These are phyloP conservation scores for Xanthoconium purpureum DNA, from an alignment of 768 basidiomycete species.

Conservation along the genomic window DNA sequence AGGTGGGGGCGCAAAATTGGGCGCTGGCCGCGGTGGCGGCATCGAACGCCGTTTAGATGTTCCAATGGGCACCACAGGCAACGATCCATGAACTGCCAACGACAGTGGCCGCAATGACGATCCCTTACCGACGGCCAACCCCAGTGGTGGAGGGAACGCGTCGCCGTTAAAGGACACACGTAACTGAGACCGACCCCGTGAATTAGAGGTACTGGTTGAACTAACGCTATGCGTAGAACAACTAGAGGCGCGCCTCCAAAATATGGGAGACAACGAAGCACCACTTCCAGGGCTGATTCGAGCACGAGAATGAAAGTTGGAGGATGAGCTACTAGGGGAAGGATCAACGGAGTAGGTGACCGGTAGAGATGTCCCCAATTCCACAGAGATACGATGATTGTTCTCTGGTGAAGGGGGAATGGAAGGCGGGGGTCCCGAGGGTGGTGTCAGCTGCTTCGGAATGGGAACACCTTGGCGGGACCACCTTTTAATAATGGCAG, in stretches of 20 bases:
- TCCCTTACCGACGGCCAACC: conserved; percentile 3
- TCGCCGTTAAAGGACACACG: conserved; percentile 1
- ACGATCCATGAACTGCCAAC: conserved; percentile 13
- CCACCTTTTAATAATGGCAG: conserved; percentile 45
- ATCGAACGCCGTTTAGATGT: conserved; percentile 55
- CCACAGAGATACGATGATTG: conserved; percentile 24
- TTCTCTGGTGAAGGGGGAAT: conserved; percentile 32
- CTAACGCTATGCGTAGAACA: conserved; percentile 48
- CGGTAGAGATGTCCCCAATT: conserved; percentile 25
- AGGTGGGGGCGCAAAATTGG: conserved; percentile 66
- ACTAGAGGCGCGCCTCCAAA: conserved; percentile 51
- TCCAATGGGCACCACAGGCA: conserved; percentile 11
- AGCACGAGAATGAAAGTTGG: conserved; percentile 28
- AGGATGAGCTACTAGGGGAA: conserved; percentile 38
- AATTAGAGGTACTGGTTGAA: conserved; percentile 43
- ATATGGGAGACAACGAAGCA: conserved; percentile 45
- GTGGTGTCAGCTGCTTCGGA: conserved; percentile 55
- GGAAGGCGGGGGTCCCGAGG: conserved; percentile 57
- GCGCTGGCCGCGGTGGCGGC: conserved; percentile 73
- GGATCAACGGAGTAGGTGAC: conserved; percentile 33
- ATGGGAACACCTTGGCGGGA: conserved; percentile 47
- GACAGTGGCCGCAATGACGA: conserved; percentile 21
- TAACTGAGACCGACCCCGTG: conserved; percentile 26
- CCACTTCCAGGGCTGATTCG: conserved; percentile 41
- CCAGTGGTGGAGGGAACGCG: conserved; percentile 11